Conservation (phyloP, 106 monocot genomes). For the Xerophyta viscosa region DNA sequence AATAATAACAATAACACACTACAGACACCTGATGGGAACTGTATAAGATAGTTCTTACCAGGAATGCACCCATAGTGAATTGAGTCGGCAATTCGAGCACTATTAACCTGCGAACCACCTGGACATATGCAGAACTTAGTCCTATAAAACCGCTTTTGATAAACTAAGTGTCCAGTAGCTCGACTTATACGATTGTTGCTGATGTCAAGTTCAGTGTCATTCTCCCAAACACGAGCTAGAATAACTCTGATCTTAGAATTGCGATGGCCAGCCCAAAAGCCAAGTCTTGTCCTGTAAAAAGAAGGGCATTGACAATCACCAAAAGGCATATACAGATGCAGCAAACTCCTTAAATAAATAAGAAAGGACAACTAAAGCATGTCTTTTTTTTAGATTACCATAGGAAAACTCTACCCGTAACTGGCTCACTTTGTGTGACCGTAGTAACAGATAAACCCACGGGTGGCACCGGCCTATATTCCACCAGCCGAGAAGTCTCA, state of each 20-base stretch:
- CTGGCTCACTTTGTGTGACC: too few species aligned
- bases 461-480: too few species aligned
- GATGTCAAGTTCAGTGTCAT: slow-evolving; percentile 94
- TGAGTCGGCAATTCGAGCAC: slow-evolving; percentile 88
- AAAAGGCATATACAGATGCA: not conserved
- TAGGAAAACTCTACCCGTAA: too few species aligned
- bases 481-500: too few species aligned
- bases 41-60: slow-evolving; percentile 30
- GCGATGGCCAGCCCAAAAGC: slow-evolving; percentile 97
- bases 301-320: not conserved
- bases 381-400: too few species aligned
- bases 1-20: not conserved
- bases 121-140: slow-evolving; percentile 97
- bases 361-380: too few species aligned
- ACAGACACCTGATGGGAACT: too few species aligned
- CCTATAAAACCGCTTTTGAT: slow-evolving; percentile 80
- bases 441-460: too few species aligned
- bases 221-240: slow-evolving; percentile 89
- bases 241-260: slow-evolving; percentile 98
- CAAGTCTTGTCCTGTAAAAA: slow-evolving; percentile 71
- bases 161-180: slow-evolving; percentile 79
- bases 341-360: too few species aligned
- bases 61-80: slow-evolving; percentile 97
- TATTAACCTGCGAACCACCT: slow-evolving; percentile 98
- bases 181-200: slow-evolving; percentile 91